phyloP scores from a whole-genome alignment of 306 rosid species.

The Nissolia schottii region DNA sequence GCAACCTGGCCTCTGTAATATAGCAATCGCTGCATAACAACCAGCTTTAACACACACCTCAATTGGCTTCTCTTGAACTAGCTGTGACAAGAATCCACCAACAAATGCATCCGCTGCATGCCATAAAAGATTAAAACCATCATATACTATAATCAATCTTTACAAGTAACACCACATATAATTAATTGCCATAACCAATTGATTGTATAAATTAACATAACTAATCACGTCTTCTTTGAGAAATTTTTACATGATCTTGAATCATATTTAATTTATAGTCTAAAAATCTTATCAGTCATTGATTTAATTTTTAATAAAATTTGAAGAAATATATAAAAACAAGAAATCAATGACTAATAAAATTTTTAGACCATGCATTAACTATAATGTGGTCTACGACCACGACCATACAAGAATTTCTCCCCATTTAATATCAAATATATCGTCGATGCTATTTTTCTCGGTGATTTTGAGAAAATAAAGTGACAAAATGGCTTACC shows the following conservation, averaged over 20 bases:
- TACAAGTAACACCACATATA: background rate
- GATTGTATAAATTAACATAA: background rate
- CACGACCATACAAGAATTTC: too few species aligned
- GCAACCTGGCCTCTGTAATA: slow-evolving; percentile 75
- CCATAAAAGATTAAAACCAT: background rate
- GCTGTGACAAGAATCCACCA: slow-evolving; percentile 67
- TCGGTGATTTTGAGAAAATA: background rate
- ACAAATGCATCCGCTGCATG: slow-evolving; percentile 80
- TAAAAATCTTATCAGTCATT: too few species aligned
- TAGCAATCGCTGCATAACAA: slow-evolving; percentile 57
- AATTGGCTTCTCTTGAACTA: slow-evolving; percentile 57
- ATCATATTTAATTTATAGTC: too few species aligned
- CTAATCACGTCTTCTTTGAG: background rate
- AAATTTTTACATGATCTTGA: too few species aligned
- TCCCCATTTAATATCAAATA: too few species aligned
- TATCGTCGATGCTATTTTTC: background rate
- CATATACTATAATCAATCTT: background rate
- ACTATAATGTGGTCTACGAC: too few species aligned
- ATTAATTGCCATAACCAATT: background rate
- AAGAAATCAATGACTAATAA: too few species aligned
- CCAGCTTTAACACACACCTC: slow-evolving; percentile 64
- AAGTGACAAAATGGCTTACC: slow-evolving; percentile 29
- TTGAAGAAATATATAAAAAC: too few species aligned
- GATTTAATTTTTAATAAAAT: too few species aligned
- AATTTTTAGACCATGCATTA: too few species aligned